phyloP scores from a whole-genome alignment of 306 rosid species.

The Psophocarpus tetragonolobus region DNA sequence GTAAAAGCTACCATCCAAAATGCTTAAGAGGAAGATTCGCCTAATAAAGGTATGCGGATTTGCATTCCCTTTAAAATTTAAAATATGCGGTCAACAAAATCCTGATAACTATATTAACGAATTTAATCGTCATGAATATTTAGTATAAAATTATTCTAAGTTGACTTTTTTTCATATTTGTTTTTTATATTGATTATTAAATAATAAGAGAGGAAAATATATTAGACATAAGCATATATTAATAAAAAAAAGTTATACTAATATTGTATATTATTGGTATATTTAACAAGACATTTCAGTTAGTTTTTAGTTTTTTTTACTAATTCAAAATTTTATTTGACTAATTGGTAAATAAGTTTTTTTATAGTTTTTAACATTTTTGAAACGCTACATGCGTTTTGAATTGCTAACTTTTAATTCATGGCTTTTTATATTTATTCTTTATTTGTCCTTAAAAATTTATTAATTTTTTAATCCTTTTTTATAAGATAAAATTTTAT shows the following conservation, averaged over 20 bases:
- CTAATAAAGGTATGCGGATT: conserved; percentile 17
- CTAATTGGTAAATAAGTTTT: no score
- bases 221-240: background rate
- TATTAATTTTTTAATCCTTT: no score
- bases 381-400: no score
- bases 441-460: no score
- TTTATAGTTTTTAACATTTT: no score
- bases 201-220: background rate
- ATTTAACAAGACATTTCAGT: no score
- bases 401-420: no score
- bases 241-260: background rate
- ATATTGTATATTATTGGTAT: no score
- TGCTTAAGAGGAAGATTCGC: conserved; percentile 5
- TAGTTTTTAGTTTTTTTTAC: no score
- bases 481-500: no score
- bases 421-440: no score
- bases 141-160: background rate
- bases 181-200: background rate
- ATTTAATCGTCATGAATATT: background rate
- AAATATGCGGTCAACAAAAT: conserved; percentile 11
- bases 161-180: background rate
- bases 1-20: conserved; percentile 6
- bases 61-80: conserved; percentile 1
- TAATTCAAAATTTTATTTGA: no score
- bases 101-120: background rate